phyloP scores from a whole-genome alignment of 1,284 basidiomycete species.

The Coriolopsis trogii region DNA sequence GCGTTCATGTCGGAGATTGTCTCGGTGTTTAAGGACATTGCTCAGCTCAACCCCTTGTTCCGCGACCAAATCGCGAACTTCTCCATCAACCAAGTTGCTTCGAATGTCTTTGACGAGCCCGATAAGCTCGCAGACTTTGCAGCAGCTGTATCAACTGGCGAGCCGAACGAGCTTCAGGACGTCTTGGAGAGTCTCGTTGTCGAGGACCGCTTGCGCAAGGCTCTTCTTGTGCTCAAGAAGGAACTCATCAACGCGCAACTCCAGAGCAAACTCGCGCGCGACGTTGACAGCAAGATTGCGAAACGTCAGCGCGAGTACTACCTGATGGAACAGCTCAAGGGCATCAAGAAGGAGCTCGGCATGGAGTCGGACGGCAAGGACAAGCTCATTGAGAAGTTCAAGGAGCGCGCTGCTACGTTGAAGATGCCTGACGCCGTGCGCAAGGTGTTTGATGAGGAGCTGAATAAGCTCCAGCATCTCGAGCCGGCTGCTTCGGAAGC shows the following conservation, averaged over 20 bases:
- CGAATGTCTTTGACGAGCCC: slow-evolving; percentile 98
- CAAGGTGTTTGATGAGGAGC: slow-evolving; percentile 97
- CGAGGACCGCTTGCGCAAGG: slow-evolving; percentile 90
- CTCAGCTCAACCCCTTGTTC: slow-evolving; percentile 96
- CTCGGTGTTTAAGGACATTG: slow-evolving; percentile 98
- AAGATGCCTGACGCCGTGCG: slow-evolving; percentile 93
- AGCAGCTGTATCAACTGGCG: slow-evolving; percentile 92
- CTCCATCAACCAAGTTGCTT: slow-evolving; percentile 91
- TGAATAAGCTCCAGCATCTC: slow-evolving; percentile 89
- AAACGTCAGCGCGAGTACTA: slow-evolving; percentile 98
- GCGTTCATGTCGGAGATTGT: slow-evolving; percentile 98
- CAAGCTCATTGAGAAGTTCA: slow-evolving; percentile 96
- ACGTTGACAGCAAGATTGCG: slow-evolving; percentile 96
- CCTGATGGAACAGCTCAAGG: slow-evolving; percentile 98
- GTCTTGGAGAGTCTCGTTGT: slow-evolving; percentile 89
- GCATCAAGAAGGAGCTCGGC: slow-evolving; percentile 98
- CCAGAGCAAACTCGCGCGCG: slow-evolving; percentile 92
- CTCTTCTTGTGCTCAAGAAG: slow-evolving; percentile 94
- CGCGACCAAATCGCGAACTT: slow-evolving; percentile 98
- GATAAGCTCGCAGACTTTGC: slow-evolving; percentile 99
- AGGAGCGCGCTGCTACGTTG: slow-evolving; percentile 82
- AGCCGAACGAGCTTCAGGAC: slow-evolving; percentile 90
- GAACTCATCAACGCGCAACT: slow-evolving; percentile 97
- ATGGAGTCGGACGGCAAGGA: slow-evolving; percentile 98
- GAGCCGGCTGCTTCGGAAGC: slow-evolving; percentile 95